phyloP scores from a whole-genome alignment of 2,329 filamentous ascomycete species.

The Colletotrichum higginsianum region DNA sequence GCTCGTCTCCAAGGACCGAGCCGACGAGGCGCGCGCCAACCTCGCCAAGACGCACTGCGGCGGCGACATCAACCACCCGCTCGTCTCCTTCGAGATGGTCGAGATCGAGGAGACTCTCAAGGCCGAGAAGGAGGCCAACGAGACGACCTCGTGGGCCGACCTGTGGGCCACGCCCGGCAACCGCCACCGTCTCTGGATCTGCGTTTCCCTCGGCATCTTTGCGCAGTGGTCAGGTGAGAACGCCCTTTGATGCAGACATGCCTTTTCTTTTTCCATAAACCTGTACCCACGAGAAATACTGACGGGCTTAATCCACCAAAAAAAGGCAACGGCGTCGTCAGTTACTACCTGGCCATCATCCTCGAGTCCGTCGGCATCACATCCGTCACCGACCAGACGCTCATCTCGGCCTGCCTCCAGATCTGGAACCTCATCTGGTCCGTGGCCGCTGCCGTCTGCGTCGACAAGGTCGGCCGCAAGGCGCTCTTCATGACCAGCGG shows the following conservation, averaged over 20 bases:
- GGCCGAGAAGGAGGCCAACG: conserved; percentile 40
- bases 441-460: conserved; percentile 15
- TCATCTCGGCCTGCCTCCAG: conserved; percentile 49
- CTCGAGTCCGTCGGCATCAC: conserved; percentile 47
- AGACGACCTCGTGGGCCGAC: conserved; percentile 21
- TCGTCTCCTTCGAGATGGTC: conserved; percentile 45
- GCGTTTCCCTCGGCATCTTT: conserved; percentile 48
- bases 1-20: conserved; percentile 48
- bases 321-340: conserved; percentile 67
- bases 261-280: background rate
- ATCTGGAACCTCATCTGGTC: conserved; percentile 38
- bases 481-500: background rate
- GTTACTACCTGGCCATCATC: conserved; percentile 57
- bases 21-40: conserved; percentile 47
- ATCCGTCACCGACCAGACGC: conserved; percentile 52
- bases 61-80: conserved; percentile 42
- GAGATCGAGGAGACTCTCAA: conserved; percentile 46
- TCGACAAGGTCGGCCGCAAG: conserved; percentile 21
- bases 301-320: conserved; percentile 27
- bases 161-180: conserved; percentile 47
- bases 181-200: conserved; percentile 49
- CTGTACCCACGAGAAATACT: conserved; percentile 28
- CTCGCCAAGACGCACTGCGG: conserved; percentile 48
- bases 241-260: fast-evolving
- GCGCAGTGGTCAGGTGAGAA: conserved; percentile 47